A percentile compares a stretch with the other conserved stretches of the same genome.
Conservation (phyloP, 345 rosid genomes). For the Populus alba region DNA sequence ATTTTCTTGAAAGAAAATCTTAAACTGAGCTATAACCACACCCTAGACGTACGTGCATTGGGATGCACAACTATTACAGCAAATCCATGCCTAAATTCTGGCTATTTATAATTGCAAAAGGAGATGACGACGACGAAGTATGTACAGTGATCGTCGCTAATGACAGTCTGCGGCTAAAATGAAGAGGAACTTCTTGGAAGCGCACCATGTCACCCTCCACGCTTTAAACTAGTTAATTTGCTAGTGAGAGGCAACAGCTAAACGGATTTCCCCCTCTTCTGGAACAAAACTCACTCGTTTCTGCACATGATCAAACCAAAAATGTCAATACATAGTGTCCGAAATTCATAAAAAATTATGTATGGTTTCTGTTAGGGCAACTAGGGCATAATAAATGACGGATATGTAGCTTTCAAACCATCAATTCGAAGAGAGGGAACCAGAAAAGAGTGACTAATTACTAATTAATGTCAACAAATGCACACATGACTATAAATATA, state of each 20-base stretch:
- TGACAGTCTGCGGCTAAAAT: not conserved
- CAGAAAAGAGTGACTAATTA: not conserved
- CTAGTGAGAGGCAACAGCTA: conserved; percentile 51
- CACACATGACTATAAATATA: not conserved
- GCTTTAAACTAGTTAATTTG: not conserved
- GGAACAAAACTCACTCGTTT: conserved; percentile 79
- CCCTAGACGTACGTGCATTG: not conserved
- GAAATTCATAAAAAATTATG: not conserved
- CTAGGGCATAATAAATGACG: not conserved
- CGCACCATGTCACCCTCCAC: not conserved
- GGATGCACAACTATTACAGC: not conserved
- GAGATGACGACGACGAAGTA: not conserved
- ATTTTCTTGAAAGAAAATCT: not conserved
- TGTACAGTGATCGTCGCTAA: not conserved
- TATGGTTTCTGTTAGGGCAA: not conserved
- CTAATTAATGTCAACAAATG: not conserved
- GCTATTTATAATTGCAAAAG: not conserved
- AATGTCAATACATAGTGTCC: not conserved
- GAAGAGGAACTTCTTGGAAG: not conserved
- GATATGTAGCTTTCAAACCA: not conserved
- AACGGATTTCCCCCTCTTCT: conserved; percentile 55
- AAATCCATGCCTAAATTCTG: not conserved
- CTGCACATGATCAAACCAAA: conserved; percentile 38
- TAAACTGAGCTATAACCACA: not conserved
- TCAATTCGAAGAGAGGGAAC: not conserved